Evolutionary conservation across 2,329 filamentous ascomycete species (phyloP).

Genomic region (Diaporthe longicolla): DNA sequence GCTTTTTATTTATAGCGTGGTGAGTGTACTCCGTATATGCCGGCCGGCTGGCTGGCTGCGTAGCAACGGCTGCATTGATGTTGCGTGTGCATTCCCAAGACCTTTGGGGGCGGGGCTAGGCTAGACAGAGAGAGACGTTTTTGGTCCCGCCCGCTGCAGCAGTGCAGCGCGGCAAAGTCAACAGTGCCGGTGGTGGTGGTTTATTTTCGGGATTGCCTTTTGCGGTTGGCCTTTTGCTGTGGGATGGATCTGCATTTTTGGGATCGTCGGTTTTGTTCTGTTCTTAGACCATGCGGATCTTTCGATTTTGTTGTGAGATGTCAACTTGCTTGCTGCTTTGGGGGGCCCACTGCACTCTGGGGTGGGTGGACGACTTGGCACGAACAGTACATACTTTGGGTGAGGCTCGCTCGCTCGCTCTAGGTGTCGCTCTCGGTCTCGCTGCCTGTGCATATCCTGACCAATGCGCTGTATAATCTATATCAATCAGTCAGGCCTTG

Average conservation of each 20-base stretch:
- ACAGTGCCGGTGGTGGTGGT: too few relatives aligned
- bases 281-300: neutral
- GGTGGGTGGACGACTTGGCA: too few relatives aligned
- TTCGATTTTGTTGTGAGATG: neutral
- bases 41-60: too few relatives aligned
- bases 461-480: neutral
- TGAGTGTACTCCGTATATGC: too few relatives aligned
- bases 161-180: too few relatives aligned
- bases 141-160: too few relatives aligned
- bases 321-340: neutral
- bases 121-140: too few relatives aligned
- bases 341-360: too few relatives aligned
- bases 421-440: neutral
- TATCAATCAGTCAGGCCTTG: neutral
- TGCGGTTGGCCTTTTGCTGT: neutral
- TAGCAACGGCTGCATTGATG: neutral
- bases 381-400: too few relatives aligned
- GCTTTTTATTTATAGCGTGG: neutral
- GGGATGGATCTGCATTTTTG: neutral
- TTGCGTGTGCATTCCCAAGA: too few relatives aligned
- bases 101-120: too few relatives aligned
- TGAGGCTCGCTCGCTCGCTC: neutral
- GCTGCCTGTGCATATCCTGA: neutral
- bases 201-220: neutral
- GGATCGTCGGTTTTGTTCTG: neutral